Base-by-base conservation (phyloP, 2,329 filamentous ascomycete genomes). In the Lecanicillium sp. region DNA sequence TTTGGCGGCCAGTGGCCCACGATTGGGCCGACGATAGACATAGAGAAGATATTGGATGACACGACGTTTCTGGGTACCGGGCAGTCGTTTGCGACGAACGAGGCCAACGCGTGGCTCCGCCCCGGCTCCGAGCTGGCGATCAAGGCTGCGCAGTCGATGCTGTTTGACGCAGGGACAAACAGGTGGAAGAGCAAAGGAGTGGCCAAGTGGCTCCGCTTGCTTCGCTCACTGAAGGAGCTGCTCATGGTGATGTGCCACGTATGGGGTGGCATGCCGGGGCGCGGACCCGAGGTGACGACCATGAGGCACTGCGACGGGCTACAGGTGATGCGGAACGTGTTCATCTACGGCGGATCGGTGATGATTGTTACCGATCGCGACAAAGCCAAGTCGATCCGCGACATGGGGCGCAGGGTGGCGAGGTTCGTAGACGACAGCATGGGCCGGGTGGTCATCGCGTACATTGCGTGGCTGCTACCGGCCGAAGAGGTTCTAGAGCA, bases 321-420 rank as follows among this genome's bases (percentile, higher is more conserved):
- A 38, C 31, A 46, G 36, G 34, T 44, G 18, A 13, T 20, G 22
- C 20, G 22, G 15, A 46, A 46, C 25, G 15, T 41, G 2, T 45
- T 45, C 20, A 12, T 45, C 7, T 39, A 38, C n/a, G 40, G 43
- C 25, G 32, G 42, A 9, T 35, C 38, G 32, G 33, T 46, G 5
- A 41, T 44, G 33, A 13, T 41, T 7, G 29, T 46, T 3, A 46
- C 42, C 11, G 42, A 46, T 29, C 42, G 35, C 2, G 40, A 46
- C 17, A 46, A 44, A 29, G 35, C n/a, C 14, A 42, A 37, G 43
- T 30, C 30, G 4, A 41, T 40, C 20, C 30, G 30, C 18, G 35
- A 32, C 14, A 30, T 25, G 19, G 38, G 41, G 9, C 41, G 44
- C 6, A 41, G 36, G 33, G 38, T 45, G 15, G 44, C 31, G 15